Percentiles rank a stretch among this genome's conserved stretches.
These are phyloP conservation scores for Climacium dendroides DNA, from an alignment of 225 moss, liverwort and hornwort genomes.

Conservation along the genomic window DNA sequence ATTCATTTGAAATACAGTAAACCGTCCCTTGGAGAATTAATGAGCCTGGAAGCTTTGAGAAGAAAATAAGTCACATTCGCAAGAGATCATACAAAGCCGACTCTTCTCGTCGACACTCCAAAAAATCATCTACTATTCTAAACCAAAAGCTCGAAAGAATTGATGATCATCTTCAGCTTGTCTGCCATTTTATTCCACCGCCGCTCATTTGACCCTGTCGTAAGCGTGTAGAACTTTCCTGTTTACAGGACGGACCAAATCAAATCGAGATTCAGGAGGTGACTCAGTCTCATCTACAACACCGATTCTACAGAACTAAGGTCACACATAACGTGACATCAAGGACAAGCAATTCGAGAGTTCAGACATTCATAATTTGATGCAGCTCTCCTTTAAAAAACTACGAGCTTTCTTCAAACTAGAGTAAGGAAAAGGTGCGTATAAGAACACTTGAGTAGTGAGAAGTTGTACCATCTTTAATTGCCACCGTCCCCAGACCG, in stretches of 20 bases:
- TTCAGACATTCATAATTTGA: not conserved
- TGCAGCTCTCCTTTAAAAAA: not conserved
- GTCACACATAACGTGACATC: not conserved
- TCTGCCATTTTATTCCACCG: slow-evolving; percentile 88
- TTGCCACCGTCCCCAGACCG: slow-evolving; percentile 81
- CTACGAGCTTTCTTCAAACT: not conserved
- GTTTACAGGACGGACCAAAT: not conserved
- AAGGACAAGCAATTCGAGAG: not conserved
- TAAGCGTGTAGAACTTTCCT: slow-evolving; percentile 87
- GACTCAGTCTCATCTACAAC: not conserved
- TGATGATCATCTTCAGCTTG: slow-evolving; percentile 63
- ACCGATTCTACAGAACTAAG: not conserved
- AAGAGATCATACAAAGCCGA: slow-evolving; percentile 9
- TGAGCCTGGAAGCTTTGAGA: not conserved
- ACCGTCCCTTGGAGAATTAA: not conserved
- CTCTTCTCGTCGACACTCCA: not conserved
- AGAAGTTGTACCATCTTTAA: slow-evolving; percentile 42
- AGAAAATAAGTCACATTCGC: not conserved
- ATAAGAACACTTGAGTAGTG: not conserved
- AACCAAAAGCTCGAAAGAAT: slow-evolving; percentile 55
- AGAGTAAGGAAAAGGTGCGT: not conserved
- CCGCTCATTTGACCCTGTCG: slow-evolving; percentile 90
- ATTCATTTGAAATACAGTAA: not conserved
- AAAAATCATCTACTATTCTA: not conserved
- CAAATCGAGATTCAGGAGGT: not conserved